Base-by-base conservation (phyloP, 345 rosid species). In the Cardamine chenopodiifolia region DNA sequence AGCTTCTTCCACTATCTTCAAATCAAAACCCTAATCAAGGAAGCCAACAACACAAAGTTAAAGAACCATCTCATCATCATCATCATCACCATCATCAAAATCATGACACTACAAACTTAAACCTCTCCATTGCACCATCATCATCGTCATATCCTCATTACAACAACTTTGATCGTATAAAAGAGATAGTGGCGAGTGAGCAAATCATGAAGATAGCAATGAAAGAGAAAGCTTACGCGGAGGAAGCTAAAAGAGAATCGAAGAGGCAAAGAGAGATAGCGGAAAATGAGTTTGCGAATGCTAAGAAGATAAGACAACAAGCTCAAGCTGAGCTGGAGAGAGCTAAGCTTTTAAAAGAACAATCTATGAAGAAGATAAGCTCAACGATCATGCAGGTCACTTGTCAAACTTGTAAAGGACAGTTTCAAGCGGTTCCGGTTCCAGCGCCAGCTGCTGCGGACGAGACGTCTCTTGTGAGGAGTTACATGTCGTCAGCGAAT, bases 401-500 rank as follows among this genome's bases (percentile, higher is more conserved):
- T 71, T 90, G 97, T 66, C 89, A 86, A 69, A 75, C 86, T 65
- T 90, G 97, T 78, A 89, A 89, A 82, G 86, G 80, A 15, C 90
- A 82, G 25, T 89, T 90, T 71, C 87, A 83, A 71, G 80, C 83
- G 10, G 64, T 85, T 5, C 70, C 82, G 2, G 66, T 66, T 20
- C 74, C 80, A 5, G 73, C 57, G 5, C 71, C 58, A 22, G 75
- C 58, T 32, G 44, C 76, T 28, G 87, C 88, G 4, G 94, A 90
- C 9, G 97, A 90, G 76, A 88, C 89, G 20, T 89, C 94, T 11
- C 82, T 90, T 35, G 93, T 81, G 19, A 79, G 85, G 76, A 90
- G 97, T 83, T 90, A 89, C 80, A 80, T 90, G 88, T 90, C 97
- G 14, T 89, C 92, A 8, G 92, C 88, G 12, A 87, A 89, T 40